phyloP scores from a whole-genome alignment of 768 basidiomycete genomes.

The Collybiopsis confluens region DNA sequence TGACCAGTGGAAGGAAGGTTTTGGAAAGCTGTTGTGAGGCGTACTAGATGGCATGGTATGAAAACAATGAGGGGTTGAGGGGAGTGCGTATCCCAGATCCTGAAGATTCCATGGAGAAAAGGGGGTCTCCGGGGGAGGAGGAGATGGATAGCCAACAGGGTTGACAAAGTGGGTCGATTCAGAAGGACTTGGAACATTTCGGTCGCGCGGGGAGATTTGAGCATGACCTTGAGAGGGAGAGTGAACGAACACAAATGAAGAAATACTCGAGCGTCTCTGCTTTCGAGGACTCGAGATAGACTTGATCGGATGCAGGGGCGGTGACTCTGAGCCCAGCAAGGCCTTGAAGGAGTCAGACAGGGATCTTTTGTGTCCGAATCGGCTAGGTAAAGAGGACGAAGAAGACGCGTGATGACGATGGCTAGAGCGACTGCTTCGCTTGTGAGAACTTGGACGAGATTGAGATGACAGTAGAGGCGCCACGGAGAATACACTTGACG shows the following conservation, averaged over 20 bases:
- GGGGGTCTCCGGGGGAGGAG: neutral
- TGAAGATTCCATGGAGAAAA: neutral
- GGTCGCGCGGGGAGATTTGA: neutral
- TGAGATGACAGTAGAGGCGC: neutral
- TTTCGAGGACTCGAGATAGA: neutral
- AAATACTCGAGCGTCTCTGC: neutral
- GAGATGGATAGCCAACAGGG: neutral
- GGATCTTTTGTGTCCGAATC: neutral
- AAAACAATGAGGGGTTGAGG: conserved; percentile 43
- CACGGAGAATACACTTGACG: neutral
- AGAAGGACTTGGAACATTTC: neutral
- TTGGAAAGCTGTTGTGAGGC: neutral
- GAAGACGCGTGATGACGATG: neutral
- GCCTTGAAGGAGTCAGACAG: neutral
- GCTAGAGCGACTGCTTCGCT: neutral
- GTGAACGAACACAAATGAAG: neutral
- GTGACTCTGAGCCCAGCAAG: neutral
- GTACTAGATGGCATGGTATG: neutral
- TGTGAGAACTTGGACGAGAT: neutral
- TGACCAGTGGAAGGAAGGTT: neutral
- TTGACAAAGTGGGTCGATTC: neutral
- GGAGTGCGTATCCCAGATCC: conserved; percentile 15
- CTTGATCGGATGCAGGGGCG: neutral
- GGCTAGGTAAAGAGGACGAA: neutral
- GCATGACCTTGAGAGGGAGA: neutral